Conservation (phyloP, 2,329 filamentous ascomycete species). For the Fusarium tanahbumbuense region DNA sequence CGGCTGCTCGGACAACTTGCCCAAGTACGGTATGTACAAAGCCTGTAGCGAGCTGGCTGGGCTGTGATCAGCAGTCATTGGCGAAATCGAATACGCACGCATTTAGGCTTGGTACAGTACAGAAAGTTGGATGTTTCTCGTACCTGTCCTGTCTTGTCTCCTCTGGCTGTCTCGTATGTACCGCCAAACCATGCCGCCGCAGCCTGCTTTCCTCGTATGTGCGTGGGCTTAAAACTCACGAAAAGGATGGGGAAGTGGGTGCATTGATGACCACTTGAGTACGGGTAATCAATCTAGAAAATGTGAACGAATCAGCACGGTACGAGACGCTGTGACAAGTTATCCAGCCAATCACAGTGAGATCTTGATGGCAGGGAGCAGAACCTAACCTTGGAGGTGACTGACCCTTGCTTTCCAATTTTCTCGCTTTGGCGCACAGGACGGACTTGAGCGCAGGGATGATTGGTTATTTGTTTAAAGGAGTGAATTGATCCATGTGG, state of each 20-base stretch:
- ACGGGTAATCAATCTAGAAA: slow-evolving; percentile 30
- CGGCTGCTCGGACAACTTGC: slow-evolving; percentile 14
- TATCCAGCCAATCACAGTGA: slow-evolving; percentile 37
- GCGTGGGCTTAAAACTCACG: slow-evolving; percentile 29
- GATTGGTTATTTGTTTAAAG: slow-evolving; percentile 23
- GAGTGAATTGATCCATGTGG: slow-evolving; percentile 31
- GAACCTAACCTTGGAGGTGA: slow-evolving; percentile 20
- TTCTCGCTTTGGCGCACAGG: slow-evolving; percentile 18
- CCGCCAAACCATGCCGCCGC: slow-evolving; percentile 39
- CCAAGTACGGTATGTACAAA: slow-evolving; percentile 11
- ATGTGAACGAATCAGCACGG: slow-evolving; percentile 29
- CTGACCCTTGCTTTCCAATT: slow-evolving; percentile 32
- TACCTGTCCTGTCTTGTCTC: slow-evolving; percentile 17
- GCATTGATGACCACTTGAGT: slow-evolving; percentile 39
- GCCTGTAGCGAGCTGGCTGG: slow-evolving; percentile 16
- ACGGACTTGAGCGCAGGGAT: slow-evolving; percentile 30
- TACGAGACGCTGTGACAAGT: slow-evolving; percentile 4
- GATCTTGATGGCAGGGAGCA: slow-evolving; percentile 19
- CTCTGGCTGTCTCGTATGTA: slow-evolving; percentile 39
- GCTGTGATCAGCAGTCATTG: slow-evolving; percentile 35
- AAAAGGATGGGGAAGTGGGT: slow-evolving; percentile 33
- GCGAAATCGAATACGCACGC: slow-evolving; percentile 39
- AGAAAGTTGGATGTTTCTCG: slow-evolving; percentile 33
- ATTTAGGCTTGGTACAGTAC: slow-evolving; percentile 25
- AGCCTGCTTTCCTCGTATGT: slow-evolving; percentile 43